Conservation (phyloP, 164 flowering plant species). For the Liriodendron chinense region DNA sequence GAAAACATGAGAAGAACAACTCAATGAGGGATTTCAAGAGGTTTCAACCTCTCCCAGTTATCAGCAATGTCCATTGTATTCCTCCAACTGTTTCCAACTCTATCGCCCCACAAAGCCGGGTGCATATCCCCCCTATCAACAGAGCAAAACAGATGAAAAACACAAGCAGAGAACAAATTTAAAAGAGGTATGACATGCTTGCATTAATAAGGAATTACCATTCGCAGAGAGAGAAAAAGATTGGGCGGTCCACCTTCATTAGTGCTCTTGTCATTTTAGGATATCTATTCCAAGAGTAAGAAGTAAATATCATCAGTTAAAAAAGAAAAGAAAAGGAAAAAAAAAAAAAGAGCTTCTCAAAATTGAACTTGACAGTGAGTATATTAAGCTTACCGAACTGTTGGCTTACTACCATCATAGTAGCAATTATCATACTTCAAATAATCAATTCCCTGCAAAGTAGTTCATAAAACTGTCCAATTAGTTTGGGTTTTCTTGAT, state of each 20-base stretch:
- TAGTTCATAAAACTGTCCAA: background rate
- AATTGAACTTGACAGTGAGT: background rate
- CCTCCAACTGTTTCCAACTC: conserved; percentile 75
- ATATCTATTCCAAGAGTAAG: conserved; percentile 32
- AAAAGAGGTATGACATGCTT: background rate
- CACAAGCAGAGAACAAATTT: background rate
- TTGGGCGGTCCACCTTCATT: conserved; percentile 54
- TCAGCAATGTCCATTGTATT: conserved; percentile 74
- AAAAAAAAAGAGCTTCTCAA: background rate
- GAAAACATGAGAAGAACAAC: background rate
- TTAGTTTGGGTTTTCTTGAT: background rate
- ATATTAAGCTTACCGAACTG: conserved; percentile 26
- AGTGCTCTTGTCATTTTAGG: conserved; percentile 64
- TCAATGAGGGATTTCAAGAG: background rate
- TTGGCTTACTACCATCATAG: conserved; percentile 25
- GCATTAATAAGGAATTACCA: conserved; percentile 30
- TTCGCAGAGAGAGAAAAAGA: conserved; percentile 75
- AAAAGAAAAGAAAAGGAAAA: background rate
- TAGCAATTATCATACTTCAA: conserved; percentile 66
- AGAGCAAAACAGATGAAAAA: background rate
- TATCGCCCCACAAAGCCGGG: conserved; percentile 72
- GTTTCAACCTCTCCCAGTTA: conserved; percentile 50
- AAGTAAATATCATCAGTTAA: background rate
- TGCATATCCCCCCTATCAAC: conserved; percentile 59
- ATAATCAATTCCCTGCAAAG: conserved; percentile 51